Evolutionary conservation across 2,329 filamentous ascomycete genomes (phyloP).

Genomic region (Aspergillus latus): DNA sequence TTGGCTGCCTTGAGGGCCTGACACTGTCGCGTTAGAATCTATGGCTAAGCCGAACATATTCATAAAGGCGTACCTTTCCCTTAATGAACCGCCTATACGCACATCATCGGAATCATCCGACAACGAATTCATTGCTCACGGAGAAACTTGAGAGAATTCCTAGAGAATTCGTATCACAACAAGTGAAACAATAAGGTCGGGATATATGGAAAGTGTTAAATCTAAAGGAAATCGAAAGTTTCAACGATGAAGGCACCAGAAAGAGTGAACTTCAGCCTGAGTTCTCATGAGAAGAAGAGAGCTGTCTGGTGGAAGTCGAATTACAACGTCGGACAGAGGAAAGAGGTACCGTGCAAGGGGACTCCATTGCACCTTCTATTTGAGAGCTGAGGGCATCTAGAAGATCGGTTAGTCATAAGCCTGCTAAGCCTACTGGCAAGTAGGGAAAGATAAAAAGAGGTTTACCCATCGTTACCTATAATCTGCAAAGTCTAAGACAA

Average conservation of each 20-base stretch:
- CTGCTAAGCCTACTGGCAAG: not conserved
- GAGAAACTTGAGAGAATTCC: too few species aligned
- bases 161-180: too few species aligned
- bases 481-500: too few species aligned
- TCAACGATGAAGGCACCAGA: not conserved
- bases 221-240: not conserved
- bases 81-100: constrained; percentile 25
- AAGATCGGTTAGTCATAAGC: not conserved
- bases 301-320: constrained; percentile 4
- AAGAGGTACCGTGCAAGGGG: constrained; percentile 14
- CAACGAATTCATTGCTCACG: constrained; percentile 9
- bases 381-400: constrained; percentile 4
- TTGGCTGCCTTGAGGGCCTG: constrained; percentile 15
- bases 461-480: not conserved
- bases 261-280: not conserved
- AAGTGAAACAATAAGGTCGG: not conserved
- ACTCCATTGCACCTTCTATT: constrained; percentile 14
- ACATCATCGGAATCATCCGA: constrained; percentile 10
- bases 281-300: not conserved
- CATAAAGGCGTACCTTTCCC: constrained; percentile 25
- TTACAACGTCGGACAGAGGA: constrained; percentile 22
- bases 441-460: not conserved
- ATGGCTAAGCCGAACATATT: not conserved
- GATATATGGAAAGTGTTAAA: not conserved
- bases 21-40: not conserved